Base-by-base conservation (phyloP, 768 basidiomycete species). In the Suillus subaureus region DNA sequence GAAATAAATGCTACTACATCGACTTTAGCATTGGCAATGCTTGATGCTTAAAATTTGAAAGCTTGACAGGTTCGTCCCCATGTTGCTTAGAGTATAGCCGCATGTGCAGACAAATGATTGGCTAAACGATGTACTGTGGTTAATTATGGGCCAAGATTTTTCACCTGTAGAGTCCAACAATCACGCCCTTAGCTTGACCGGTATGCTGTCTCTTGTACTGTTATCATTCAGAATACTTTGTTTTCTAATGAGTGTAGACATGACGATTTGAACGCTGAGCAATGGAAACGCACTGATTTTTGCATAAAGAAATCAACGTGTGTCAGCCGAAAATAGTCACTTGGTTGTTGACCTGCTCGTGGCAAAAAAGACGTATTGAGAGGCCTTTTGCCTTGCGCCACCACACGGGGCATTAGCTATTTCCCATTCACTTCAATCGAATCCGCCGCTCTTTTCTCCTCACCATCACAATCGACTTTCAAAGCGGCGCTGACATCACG, bases 371-470 rank as follows among this genome's bases (percentile, higher is more conserved):
- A 40, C 39, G 57, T 12, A 42, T 60, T 31, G 37, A 60, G 37
- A 60, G 58, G 58, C 39, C 40, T 60, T 42, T 39, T 58, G 26
- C 37, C 57, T 39, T 58, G 37, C 57, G 39, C 39, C 39, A 40
- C 26, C 23, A 40, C 57, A 40, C 58, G 58, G 58, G 58, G 58
- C 58, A 31, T 18, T 3, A 31, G 28, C 26, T 23, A 12, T 16
- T 58, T 52, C 49, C 26, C 39, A 54, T 39, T 61, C 61, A 11
- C 55, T 68, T 56, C 42, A 45, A 51, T 33, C 47, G 21, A 43
- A 61, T 52, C 64, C 43, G 61, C 64, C 67, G 23, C 61, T 66
- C 67, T 62, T 68, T 68, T 61, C 35, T 49, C 52, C 60, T 11
- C 52, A 43, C n/a, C 47, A 11, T 55, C 43, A 15, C 54, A 55